Conservation (phyloP, 345 rosid species). For the Erysimum cheiranthoides region DNA sequence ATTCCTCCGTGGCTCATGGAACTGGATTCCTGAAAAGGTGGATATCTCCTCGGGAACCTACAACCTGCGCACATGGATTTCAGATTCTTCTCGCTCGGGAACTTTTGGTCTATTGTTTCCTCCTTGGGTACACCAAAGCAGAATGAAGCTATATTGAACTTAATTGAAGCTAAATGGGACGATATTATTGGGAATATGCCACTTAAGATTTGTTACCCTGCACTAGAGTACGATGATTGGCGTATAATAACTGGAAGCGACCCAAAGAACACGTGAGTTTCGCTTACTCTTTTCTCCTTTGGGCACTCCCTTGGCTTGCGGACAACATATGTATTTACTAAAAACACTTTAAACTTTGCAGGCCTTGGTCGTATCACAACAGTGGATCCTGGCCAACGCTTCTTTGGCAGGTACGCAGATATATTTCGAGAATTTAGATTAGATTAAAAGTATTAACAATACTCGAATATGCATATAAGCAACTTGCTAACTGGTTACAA, state of each 20-base stretch:
- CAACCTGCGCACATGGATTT: slow-evolving; percentile 95
- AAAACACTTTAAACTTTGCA: slow-evolving; percentile 46
- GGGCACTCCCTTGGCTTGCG: not conserved
- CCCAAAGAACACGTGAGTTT: slow-evolving; percentile 90
- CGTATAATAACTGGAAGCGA: slow-evolving; percentile 94
- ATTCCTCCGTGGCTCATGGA: slow-evolving; percentile 90
- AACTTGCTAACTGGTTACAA: not conserved
- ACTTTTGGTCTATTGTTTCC: slow-evolving; percentile 82
- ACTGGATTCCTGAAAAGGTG: slow-evolving; percentile 89
- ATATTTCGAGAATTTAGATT: not conserved
- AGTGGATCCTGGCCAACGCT: slow-evolving; percentile 99
- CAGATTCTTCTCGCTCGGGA: slow-evolving; percentile 83
- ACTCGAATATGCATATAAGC: not conserved
- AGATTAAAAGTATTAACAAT: not conserved
- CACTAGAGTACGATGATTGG: slow-evolving; percentile 90
- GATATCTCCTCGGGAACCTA: slow-evolving; percentile 76
- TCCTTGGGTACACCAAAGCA: slow-evolving; percentile 82
- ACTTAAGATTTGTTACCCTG: slow-evolving; percentile 93
- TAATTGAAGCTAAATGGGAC: slow-evolving; percentile 83
- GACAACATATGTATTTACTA: not conserved
- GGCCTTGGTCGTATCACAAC: slow-evolving; percentile 99
- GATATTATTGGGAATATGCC: slow-evolving; percentile 83
- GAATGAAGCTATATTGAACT: slow-evolving; percentile 70
- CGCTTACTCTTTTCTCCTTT: slow-evolving; percentile 7
- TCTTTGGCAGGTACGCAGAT: slow-evolving; percentile 87